Evolutionary conservation across 169 alveolate species (phyloP).

Genomic region (Eimeria necatrix): DNA sequence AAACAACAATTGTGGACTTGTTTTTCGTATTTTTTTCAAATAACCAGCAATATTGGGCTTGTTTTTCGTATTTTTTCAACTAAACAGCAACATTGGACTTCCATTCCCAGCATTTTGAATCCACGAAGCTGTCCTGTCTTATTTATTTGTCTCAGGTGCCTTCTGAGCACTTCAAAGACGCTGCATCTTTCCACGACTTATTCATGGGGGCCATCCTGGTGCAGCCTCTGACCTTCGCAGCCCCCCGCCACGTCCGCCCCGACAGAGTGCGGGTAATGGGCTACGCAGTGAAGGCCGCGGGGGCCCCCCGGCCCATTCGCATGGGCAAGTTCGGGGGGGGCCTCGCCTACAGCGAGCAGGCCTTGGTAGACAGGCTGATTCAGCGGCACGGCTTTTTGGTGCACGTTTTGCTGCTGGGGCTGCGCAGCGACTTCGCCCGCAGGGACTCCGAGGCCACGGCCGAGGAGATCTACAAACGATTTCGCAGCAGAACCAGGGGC

Average conservation of each 20-base stretch:
- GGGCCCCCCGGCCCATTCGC: slow-evolving; percentile 52
- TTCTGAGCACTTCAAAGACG: slow-evolving; percentile 63
- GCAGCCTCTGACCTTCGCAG: slow-evolving; percentile 59
- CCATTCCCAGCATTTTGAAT: too few relatives aligned
- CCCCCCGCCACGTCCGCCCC: slow-evolving; percentile 68
- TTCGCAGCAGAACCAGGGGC: slow-evolving; percentile 76
- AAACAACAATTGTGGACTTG: too few relatives aligned
- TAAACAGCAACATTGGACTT: too few relatives aligned
- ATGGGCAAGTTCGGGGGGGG: slow-evolving; percentile 78
- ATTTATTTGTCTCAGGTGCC: slow-evolving; percentile 30
- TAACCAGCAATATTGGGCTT: too few relatives aligned
- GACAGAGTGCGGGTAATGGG: slow-evolving; percentile 76
- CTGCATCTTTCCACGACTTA: slow-evolving; percentile 49
- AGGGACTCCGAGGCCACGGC: slow-evolving; percentile 75
- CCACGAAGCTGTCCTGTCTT: too few relatives aligned
- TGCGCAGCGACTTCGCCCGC: slow-evolving; percentile 24
- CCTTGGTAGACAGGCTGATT: slow-evolving; percentile 53
- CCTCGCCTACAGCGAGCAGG: slow-evolving; percentile 67
- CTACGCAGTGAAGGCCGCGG: slow-evolving; percentile 65
- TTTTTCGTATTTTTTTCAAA: too few relatives aligned
- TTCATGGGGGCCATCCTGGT: slow-evolving; percentile 71
- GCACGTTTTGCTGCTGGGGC: slow-evolving; percentile 73
- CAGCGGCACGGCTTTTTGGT: slow-evolving; percentile 51
- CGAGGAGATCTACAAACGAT: slow-evolving; percentile 68
- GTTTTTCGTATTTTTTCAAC: too few relatives aligned